A percentile compares a stretch with the other conserved stretches of the same genome.
Evolutionary conservation across 2,329 filamentous ascomycete species (phyloP).

Genomic region (Pseudophaeomoniella oleicola): DNA sequence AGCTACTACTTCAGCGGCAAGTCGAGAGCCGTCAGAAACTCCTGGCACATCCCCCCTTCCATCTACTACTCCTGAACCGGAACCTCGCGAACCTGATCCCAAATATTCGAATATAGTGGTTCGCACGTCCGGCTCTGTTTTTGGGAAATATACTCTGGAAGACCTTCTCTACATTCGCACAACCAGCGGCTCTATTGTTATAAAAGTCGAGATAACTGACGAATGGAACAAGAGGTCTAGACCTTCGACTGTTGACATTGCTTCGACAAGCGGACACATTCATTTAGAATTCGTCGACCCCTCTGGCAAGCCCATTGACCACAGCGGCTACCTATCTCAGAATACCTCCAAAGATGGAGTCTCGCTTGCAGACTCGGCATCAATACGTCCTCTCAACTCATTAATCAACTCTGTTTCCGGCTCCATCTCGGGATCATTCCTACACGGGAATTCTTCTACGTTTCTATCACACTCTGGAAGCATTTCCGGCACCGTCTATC

Average conservation of each 20-base stretch:
- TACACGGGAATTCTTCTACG: not conserved
- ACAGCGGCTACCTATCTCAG: not conserved
- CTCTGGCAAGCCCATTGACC: not conserved
- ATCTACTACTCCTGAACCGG: not conserved
- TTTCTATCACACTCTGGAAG: not conserved
- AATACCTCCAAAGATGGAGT: not conserved
- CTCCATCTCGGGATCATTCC: not conserved
- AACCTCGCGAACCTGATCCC: not conserved
- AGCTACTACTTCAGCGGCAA: too few species aligned
- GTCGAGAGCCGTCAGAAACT: too few species aligned
- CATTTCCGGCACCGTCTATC: not conserved
- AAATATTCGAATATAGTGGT: not conserved
- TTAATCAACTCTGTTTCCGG: not conserved
- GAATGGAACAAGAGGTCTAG: not conserved
- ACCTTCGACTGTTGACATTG: not conserved
- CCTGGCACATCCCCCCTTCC: not conserved
- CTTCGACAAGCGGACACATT: not conserved
- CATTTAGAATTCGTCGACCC: not conserved
- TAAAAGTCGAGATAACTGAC: not conserved
- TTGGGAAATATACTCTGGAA: not conserved
- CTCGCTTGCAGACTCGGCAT: not conserved
- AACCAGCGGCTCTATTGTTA: not conserved
- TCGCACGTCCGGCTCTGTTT: not conserved
- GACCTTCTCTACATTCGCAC: not conserved
- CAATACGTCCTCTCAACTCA: not conserved